Evolutionary conservation across 73 alveolate genomes (phyloP), one percentile per base, ranked within the genome.

Genomic region (Blepharisma stoltei): DNA sequence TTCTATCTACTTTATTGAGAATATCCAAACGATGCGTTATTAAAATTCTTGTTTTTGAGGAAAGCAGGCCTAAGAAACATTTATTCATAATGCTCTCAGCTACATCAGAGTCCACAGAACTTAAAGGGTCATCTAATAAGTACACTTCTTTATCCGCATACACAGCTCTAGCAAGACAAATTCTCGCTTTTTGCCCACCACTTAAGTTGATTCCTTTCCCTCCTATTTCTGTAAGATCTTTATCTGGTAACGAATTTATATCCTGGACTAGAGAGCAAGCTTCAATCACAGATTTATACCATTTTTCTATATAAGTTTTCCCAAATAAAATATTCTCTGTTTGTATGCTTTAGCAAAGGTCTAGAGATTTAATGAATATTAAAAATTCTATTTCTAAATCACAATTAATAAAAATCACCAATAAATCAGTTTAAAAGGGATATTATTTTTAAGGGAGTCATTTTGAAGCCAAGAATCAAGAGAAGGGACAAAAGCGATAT

Each of bases 241-340:
- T 91, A 7, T 82, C 88, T 50, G 86, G 94, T 55, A 90, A 73
- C 9, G 55, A 54, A n/a, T 78, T 67, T 67, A 86, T 47, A 86
- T 86, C 94, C 66, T 71, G 83, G 25, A 54, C 23, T 70, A 86
- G 82, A 71, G 80, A 83, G 18, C 88, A 55, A 66, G 87, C 77
- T 53, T 77, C 73, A 1, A 96, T 83, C 32, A 90, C 93, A 71
- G 83, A 69, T 21, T 77, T 80, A 81, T 96, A 96, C 81, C 85
- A 86, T 21, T 86, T 89, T 87, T 93, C 86, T 67, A 91, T 93
- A 78, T 53, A 91, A 41, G 91, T 89, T 6, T 49, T 66, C 18
- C 96, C 97, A 77, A 95, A 94, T 21, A 94, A 82, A 68, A 97
- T 95, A 75, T 97, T 97, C 54, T 91, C 97, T 84, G n/a, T n/a